Base-by-base conservation (phyloP, 768 basidiomycete genomes). In the Auricularia sp. region DNA sequence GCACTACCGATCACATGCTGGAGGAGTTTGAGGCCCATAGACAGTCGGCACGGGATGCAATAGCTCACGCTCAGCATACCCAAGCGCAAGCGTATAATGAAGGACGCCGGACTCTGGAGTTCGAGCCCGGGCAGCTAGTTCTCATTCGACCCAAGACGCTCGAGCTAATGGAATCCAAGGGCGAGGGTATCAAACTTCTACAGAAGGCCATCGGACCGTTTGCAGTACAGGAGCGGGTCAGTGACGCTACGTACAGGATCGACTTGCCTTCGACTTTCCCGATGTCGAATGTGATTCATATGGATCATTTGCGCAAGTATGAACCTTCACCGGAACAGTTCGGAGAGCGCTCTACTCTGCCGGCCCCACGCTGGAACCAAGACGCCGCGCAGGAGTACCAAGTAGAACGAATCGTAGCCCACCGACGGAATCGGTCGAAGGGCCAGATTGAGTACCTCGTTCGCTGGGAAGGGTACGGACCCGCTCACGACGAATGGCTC, bases 111-210 rank as follows among this genome's bases (percentile, higher is more conserved):
- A 39, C 64, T 7, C 62, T 68, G 11, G 61, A 64, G 63, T 70
- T 73, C 36, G 36, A 68, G 6, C 65, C 66, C 42, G 74, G 72
- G 0, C 71, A 69, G 14, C 62, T 64, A 23, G 64, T 69, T 0
- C 67, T 73, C 0, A 58, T 75, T 2, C 74, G 74, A 34, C 73
- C 72, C 5, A 70, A 73, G n/a, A 68, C 71, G 0, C 62, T 75
- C 3, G 67, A 74, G 47, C 42, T 71, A 0, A 60, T 71, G 3
- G 68, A 73, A 12, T 56, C 62, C 3, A 47, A 68, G 58, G 68
- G 70, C 42, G 64, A 65, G 63, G 72, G 71, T 23, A 65, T 61
- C 65, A 75, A 68, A 21, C 65, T 64, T 35, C 66, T 61, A 34
- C 71, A 63, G 69, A 66, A 64, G 36, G 54, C 53, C 34, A 35